phyloP scores from a whole-genome alignment of 2,329 filamentous ascomycete species.

The Scorias spongiosa region DNA sequence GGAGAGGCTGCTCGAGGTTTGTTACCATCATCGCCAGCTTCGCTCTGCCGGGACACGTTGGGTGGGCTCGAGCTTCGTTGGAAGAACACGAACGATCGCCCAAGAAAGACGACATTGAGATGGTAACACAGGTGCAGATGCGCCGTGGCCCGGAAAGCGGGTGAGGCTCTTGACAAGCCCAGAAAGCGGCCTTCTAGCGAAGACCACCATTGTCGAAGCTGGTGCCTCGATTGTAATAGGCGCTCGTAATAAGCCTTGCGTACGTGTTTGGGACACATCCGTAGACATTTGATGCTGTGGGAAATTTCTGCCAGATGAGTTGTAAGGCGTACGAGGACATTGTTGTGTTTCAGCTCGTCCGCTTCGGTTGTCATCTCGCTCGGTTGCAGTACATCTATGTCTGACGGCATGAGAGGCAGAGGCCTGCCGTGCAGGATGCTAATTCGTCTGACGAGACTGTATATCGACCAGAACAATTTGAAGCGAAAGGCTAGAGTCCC shows the following conservation, averaged over 20 bases:
- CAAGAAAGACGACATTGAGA: slow-evolving; percentile 7
- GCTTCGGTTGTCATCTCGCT: slow-evolving; percentile 9
- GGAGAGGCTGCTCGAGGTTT: background rate
- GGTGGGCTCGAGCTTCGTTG: background rate
- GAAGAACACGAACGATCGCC: slow-evolving; percentile 7
- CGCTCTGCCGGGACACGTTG: background rate
- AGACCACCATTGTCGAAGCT: background rate
- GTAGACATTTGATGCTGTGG: slow-evolving; percentile 5
- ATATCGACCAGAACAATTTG: slow-evolving; percentile 8
- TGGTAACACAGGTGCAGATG: slow-evolving; percentile 2
- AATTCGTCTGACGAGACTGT: slow-evolving; percentile 39
- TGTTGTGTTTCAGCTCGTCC: background rate
- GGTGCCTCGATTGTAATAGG: background rate
- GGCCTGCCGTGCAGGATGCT: slow-evolving; percentile 42
- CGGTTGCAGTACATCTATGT: slow-evolving; percentile 40
- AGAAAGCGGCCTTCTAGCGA: background rate
- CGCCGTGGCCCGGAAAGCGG: background rate
- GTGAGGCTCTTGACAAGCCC: background rate
- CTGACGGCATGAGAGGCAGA: slow-evolving; percentile 35
- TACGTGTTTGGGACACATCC: slow-evolving; percentile 2
- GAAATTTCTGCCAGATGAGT: slow-evolving; percentile 6
- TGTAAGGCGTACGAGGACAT: slow-evolving; percentile 2
- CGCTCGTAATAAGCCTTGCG: background rate
- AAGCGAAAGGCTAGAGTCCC: slow-evolving; percentile 23
- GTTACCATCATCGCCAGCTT: background rate